phyloP scores from a whole-genome alignment of 768 basidiomycete genomes.

The Postia placenta region DNA sequence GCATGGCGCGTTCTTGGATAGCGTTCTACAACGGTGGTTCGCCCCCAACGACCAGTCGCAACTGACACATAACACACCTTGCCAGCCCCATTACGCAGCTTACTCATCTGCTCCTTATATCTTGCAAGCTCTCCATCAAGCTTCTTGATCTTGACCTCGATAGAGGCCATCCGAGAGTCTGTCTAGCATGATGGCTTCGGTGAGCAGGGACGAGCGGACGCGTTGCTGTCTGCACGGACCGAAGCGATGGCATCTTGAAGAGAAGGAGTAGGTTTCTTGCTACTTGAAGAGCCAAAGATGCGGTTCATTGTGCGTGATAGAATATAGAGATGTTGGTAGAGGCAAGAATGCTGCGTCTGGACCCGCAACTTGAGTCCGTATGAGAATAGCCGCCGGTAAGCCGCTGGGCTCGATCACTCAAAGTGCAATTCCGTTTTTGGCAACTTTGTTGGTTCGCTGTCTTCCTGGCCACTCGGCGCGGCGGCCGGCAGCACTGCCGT shows the following conservation, averaged over 20 bases:
- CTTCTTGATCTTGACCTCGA: conserved; percentile 96
- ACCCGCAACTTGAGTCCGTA: no score
- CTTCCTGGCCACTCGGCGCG: no score
- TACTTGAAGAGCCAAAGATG: conserved; percentile 69
- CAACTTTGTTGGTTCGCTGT: no score
- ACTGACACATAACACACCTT: conserved; percentile 51
- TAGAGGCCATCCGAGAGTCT: conserved; percentile 76
- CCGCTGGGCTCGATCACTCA: no score
- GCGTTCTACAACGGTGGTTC: conserved; percentile 49
- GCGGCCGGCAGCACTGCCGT: no score
- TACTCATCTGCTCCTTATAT: conserved; percentile 96
- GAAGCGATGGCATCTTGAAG: conserved; percentile 92
- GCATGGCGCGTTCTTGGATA: conserved; percentile 89
- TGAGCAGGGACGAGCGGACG: conserved; percentile 1
- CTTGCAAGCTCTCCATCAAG: conserved; percentile 87
- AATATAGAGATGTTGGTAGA: no score
- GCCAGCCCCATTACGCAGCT: conserved; percentile 88
- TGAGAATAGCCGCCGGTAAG: no score
- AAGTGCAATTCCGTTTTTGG: no score
- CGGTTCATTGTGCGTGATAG: conserved; percentile 60
- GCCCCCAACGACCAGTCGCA: neutral
- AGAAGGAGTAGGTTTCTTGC: conserved; percentile 78
- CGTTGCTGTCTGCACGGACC: conserved; percentile 35
- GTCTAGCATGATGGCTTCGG: conserved; percentile 45
- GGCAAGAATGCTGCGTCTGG: no score